Evolutionary conservation across 2,329 filamentous ascomycete genomes (phyloP), one percentile per base, ranked within the genome.

Genomic region (Fusarium foetens): DNA sequence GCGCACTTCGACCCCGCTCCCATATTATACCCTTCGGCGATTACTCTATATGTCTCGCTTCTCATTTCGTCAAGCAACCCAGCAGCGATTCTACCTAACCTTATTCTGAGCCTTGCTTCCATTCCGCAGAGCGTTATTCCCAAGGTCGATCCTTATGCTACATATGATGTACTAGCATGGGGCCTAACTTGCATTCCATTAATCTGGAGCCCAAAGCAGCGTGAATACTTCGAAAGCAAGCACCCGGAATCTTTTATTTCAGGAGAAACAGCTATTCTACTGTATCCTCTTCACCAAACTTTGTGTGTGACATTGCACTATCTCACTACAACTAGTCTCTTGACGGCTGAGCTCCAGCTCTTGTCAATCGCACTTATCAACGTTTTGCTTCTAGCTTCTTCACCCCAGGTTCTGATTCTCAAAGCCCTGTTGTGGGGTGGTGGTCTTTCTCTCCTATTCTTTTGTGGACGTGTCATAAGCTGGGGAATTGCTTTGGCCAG

Each of bases 1-100:
- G 84, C 90, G 8, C 87, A 89, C n/a, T 97, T 98, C 81, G 95
- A 98, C 78, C 95, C 94, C 6, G 95, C 95, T 11, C 94, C 95
- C 16, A 86, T 97, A n/a, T 82, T 98, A 63, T 98, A 98, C 79
- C 95, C 95, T 23, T 88, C 92, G 10, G 82, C 91, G 5, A 86
- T 97, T 35, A 94, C 95, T 2, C 82, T 95, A 21, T 86, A 95
- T 49, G 92, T 96, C 33, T 91, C 94, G 3, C 84, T 96, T 8
- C 91, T 95, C 14, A 86, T 97, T 45, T 89, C 91, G 12, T 85
- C 87, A 55, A 86, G 88, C 53, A 89, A 89, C 49, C 85, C 88
- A 6, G 85, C 86, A 21, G 85, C 90, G 17, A 80, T 97, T 25
- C 82, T 97, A 12, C 91, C 93, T 4, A 97, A 96, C 76, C 88